Base-by-base conservation (phyloP, 1,284 basidiomycete species). In the Microbotryum silenes-acaulis region DNA sequence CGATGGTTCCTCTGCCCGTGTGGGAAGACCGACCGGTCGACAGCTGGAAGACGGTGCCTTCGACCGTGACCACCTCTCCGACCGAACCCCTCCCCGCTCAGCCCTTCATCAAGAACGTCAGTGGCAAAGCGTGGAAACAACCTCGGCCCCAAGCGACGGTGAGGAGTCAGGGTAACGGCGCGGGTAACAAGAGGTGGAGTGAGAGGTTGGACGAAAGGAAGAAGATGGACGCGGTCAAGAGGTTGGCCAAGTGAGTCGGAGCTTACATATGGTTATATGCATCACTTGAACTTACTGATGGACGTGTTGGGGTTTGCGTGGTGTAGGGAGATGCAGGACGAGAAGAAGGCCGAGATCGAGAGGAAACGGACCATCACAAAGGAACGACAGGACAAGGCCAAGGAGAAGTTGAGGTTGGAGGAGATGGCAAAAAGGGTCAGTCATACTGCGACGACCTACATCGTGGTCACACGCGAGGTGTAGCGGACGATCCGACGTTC, bases 381-480 rank as follows among this genome's bases (percentile, higher is more conserved):
- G 59, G 69, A 70, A 54, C 60, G 70, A 18, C 58, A 59, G 52
- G 64, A 62, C 42, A 60, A 57, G 29, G 60, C 63, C 50, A 69
- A 64, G 8, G 70, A 71, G 66, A 71, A 71, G 67, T 52, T 58
- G 12, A 63, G 70, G 6, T 50, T 69, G 20, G 65, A 69, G 49
- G 64, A 71, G 58, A 65, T 68, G 61, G 70, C 70, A 1, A 56
- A 63, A 20, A 60, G 61, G 64, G 70, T 27, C 6, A 27, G 27
- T 27, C 27, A 27, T 27, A 27, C 27, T 6, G 27, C 5, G 6
- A 27, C 0, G 27, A 27, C 5, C 27, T 6, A 27, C 27, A 6
- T 27, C 27, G 27, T 6, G 27, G 0, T 27, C 27, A 27, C 27
- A 1, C 27, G 4, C 27, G 27, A 27, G 27, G 27, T 6, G 27